Percentiles rank a stretch among this genome's conserved stretches.
These are phyloP conservation scores for Akanthomyces dipterigenus DNA, from an alignment of 2,329 filamentous ascomycete genomes.

Conservation along the genomic window DNA sequence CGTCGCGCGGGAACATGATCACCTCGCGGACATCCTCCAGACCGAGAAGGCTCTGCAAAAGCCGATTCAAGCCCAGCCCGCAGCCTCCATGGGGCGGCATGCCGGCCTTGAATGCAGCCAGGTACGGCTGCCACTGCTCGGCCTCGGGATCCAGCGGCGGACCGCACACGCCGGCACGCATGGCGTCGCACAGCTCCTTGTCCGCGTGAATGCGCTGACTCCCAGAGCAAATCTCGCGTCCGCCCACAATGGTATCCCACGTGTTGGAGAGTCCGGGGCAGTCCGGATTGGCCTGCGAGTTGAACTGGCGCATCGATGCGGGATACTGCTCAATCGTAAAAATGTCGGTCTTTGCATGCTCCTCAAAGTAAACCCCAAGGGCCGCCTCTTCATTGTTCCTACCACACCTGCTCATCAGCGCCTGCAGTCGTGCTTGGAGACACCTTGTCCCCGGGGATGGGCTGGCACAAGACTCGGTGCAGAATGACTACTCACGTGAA, in stretches of 20 bases:
- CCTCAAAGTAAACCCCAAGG: not conserved
- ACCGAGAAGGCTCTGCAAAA: not conserved
- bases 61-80: not conserved
- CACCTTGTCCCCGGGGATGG: too few relatives aligned
- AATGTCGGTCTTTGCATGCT: not conserved
- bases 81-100: constrained; percentile 3
- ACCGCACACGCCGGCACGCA: not conserved
- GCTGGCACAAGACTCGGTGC: not conserved
- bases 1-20: not conserved
- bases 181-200: not conserved
- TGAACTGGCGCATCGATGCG: not conserved
- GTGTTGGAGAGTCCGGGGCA: not conserved
- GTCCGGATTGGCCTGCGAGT: not conserved
- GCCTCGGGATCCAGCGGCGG: not conserved
- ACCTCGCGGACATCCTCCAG: not conserved
- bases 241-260: not conserved
- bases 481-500: not conserved
- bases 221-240: constrained; percentile 1
- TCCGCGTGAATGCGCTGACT: not conserved
- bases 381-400: not conserved
- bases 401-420: not conserved
- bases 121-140: constrained; percentile 5
- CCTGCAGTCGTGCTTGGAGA: too few relatives aligned
- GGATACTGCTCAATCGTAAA: constrained; percentile 2
- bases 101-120: not conserved